Evolutionary conservation across 306 rosid species (phyloP).

Genomic region (Gastrolobium villosum): DNA sequence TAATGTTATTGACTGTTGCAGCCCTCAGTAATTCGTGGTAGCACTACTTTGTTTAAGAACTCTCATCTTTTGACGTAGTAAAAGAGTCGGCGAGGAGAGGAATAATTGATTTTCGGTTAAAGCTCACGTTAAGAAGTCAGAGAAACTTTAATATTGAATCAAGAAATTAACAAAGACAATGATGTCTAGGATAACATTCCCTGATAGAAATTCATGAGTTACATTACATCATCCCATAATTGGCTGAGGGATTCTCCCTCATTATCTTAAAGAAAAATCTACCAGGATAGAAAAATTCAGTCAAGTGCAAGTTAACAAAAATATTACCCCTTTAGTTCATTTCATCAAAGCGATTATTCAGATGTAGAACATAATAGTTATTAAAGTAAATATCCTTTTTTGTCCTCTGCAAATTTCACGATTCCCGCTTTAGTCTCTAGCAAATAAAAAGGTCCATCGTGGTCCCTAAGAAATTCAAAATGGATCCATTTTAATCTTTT

Average conservation of each 20-base stretch:
- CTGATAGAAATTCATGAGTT: constrained; percentile 47
- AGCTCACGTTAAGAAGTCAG: not conserved
- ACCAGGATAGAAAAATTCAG: constrained; percentile 36
- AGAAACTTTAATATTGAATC: constrained; percentile 40
- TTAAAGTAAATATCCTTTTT: too few species aligned
- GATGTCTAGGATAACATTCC: constrained; percentile 29
- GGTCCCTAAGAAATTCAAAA: too few species aligned
- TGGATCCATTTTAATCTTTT: too few species aligned
- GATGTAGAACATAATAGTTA: constrained; percentile 15
- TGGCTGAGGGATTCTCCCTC: constrained; percentile 62
- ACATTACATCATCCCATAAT: constrained; percentile 53
- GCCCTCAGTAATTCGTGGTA: not conserved
- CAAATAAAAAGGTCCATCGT: too few species aligned
- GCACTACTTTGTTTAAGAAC: constrained; percentile 10
- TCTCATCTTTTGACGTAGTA: not conserved
- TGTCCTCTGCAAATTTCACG: too few species aligned
- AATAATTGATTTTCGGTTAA: not conserved
- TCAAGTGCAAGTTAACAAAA: constrained; percentile 59
- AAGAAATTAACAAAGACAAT: constrained; percentile 41
- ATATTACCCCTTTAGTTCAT: constrained; percentile 57
- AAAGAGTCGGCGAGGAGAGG: not conserved
- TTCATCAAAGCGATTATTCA: constrained; percentile 45
- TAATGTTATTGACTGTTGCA: not conserved
- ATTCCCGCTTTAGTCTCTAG: too few species aligned
- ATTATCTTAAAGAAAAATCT: constrained; percentile 13